Percentiles rank a stretch among this genome's conserved stretches.
Evolutionary conservation across 768 basidiomycete species (phyloP).

Genomic region (Boletus reticulatus): DNA sequence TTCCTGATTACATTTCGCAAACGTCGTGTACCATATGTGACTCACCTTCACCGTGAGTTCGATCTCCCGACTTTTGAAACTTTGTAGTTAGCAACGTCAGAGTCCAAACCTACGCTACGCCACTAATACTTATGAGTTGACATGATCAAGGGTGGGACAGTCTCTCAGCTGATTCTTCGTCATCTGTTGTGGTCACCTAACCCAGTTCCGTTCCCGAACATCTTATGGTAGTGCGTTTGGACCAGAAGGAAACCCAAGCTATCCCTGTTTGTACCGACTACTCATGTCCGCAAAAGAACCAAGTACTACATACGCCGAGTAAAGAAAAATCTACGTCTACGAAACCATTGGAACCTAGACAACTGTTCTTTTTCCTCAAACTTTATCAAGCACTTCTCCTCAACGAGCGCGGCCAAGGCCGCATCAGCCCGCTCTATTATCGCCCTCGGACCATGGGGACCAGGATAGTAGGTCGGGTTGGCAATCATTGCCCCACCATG

Average conservation of each 20-base stretch:
- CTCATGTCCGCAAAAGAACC: neutral
- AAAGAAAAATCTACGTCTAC: slow-evolving; percentile 16
- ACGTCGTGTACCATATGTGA: neutral
- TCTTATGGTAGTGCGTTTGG: too few relatives aligned
- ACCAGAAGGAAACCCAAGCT: too few relatives aligned
- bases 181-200: too few relatives aligned
- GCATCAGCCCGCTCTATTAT: slow-evolving; percentile 16
- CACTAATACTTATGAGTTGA: too few relatives aligned
- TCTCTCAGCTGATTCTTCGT: too few relatives aligned
- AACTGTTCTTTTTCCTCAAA: slow-evolving; percentile 18
- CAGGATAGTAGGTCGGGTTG: slow-evolving; percentile 21
- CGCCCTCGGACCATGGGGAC: slow-evolving; percentile 8
- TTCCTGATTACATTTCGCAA: neutral
- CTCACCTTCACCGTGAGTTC: neutral
- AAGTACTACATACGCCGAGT: slow-evolving; percentile 8
- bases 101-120: too few relatives aligned
- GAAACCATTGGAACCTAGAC: slow-evolving; percentile 21
- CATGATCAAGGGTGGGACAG: too few relatives aligned
- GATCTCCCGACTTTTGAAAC: neutral
- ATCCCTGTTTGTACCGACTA: too few relatives aligned
- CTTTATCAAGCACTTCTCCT: slow-evolving; percentile 18
- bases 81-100: too few relatives aligned
- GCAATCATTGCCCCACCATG: slow-evolving; percentile 15
- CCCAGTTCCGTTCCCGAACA: too few relatives aligned
- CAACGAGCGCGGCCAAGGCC: slow-evolving; percentile 15